Evolutionary conservation across 129 eudicot species (phyloP), one percentile per base, ranked within the genome.

Genomic region (Escallonia herrerae): DNA sequence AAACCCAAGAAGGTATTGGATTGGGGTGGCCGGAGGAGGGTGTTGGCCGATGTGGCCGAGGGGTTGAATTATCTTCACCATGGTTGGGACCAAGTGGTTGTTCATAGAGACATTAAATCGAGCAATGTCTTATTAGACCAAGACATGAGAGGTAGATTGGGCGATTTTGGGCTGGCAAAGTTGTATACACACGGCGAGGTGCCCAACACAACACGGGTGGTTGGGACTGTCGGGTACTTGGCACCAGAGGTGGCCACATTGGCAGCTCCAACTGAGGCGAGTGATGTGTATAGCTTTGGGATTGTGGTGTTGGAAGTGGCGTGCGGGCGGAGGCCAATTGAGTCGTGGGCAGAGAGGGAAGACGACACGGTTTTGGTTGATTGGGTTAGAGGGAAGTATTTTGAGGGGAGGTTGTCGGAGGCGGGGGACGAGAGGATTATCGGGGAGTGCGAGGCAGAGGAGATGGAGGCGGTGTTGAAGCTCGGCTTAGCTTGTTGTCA

Each of bases 121-220:
- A 89, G 96, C 64, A 89, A 89, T 56, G 87, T 89, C 43, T 77
- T 89, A 55, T 65, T 89, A 45, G 96, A 83, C 62, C 63, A 60
- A 37, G 94, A 89, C 40, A 83, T 85, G 96, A 58, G 85, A 55
- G 96, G 69, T 37, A 72, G 96, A 40, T 78, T 89, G 60, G 93
- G 96, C 37, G 96, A 89, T 77, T 89, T 89, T 60, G 96, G 96
- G 43, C 78, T 89, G 4, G 94, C 96, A 0, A 85, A 89, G 73
- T 54, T 89, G 85, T 85, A 85, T 67, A 43, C 90, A 0, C 94
- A 89, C n/a, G 95, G 94, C 10, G 89, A 83, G 68, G 83, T 44
- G 51, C 90, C 96, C 1, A 85, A 78, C 12, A 85, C 94, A 1
- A 85, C 96, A 38, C 65, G 94, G 42, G 94, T 89, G 38, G 94